Evolutionary conservation across 306 rosid species (phyloP), one percentile per base, ranked within the genome.

Genomic region (Senna siamea): DNA sequence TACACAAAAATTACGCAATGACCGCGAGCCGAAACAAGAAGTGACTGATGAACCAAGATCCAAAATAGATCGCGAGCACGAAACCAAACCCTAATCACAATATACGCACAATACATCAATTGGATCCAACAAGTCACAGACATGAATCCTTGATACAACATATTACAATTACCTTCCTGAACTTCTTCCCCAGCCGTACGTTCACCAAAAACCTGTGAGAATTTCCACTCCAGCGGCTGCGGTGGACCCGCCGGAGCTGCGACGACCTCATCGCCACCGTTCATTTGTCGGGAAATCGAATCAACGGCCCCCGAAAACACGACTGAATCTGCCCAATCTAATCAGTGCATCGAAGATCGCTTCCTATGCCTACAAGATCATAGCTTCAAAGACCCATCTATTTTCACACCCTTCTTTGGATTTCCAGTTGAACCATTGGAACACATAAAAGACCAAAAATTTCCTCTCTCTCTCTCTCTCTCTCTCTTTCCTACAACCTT

Each of bases 101-200:
- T 54, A 72, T 48, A 72, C 57, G 48, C 75, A 79, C 32, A 51
- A 66, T 22, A 61, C 53, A 78, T 44, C 78, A 76, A 85, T 77
- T 83, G 97, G 98, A 94, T 91, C 97, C 95, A 72, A 77, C 75
- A 71, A 65, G 48, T 48, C 60, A 56, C n/a, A 17, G 15, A 6
- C 34, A 50, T 9, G 22, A 7, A 13, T 61, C 68, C 37, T 48
- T 18, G 35, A 74, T 26, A 56, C 67, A 62, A 55, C 32, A 58
- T 35, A 47, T 12, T 38, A 71, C 43, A 79, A 58, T 75, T 83
- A 95, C 99, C 99, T 95, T 95, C 99, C 85, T 95, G 99, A 60
- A 95, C 99, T 82, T 95, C 99, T 74, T 95, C 99, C 22, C 99
- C 99, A 55, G 92, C 99, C 48, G 98, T 69, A 26, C 99, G 97